A percentile compares a stretch with the other conserved stretches of the same genome.
These are phyloP conservation scores for Hondaea fermentalgiana DNA, from an alignment of 108 stramenopile genomes.

Conservation along the genomic window DNA sequence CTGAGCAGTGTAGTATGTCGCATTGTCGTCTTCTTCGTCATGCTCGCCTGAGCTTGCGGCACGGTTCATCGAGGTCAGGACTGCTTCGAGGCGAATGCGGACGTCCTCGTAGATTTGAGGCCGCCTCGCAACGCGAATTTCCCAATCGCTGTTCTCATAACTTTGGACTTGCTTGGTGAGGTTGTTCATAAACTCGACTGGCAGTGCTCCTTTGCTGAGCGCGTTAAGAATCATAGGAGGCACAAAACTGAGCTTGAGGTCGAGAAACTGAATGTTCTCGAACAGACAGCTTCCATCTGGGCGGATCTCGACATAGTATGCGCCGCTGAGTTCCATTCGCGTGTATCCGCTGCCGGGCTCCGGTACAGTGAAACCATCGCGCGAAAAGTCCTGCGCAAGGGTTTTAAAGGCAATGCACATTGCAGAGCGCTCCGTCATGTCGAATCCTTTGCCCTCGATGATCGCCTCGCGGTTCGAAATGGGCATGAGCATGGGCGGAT, in stretches of 20 bases:
- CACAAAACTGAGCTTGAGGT: background rate
- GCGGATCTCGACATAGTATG: background rate
- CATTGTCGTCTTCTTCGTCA: too few relatives aligned
- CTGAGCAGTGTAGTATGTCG: too few relatives aligned
- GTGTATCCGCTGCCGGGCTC: background rate
- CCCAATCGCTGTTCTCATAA: background rate
- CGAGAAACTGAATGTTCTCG: background rate
- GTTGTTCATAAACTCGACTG: background rate
- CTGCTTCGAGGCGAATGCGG: background rate
- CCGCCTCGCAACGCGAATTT: background rate
- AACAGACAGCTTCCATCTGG: background rate
- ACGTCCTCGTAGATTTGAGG: background rate
- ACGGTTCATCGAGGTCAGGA: background rate
- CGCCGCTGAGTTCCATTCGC: background rate
- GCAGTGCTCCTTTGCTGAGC: background rate
- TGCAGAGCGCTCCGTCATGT: constrained; percentile 12
- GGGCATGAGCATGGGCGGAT: background rate
- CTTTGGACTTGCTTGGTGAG: background rate
- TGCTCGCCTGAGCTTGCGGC: background rate
- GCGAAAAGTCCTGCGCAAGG: background rate
- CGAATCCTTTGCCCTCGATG: background rate
- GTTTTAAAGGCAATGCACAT: background rate
- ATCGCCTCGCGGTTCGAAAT: background rate
- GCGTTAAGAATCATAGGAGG: background rate
- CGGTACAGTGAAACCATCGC: background rate